Conservation (phyloP, 148 eudicot genomes). For the Arctostaphylos glauca region DNA sequence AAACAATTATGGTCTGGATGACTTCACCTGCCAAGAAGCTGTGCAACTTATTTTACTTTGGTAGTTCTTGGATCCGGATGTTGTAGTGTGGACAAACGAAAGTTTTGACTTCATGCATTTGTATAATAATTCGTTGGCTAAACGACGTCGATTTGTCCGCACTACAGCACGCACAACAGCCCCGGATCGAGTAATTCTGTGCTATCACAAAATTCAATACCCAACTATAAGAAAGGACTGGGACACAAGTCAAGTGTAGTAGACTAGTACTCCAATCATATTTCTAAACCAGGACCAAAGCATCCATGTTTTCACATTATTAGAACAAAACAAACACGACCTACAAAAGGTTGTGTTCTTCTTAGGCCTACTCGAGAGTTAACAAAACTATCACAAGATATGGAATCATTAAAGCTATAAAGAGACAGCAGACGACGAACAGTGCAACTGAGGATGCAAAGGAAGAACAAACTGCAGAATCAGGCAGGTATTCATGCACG, state of each 20-base stretch:
- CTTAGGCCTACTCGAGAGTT: neutral
- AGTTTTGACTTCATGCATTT: too few species aligned
- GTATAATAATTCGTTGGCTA: too few species aligned
- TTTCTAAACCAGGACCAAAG: neutral
- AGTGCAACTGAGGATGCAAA: neutral
- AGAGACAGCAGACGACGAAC: neutral
- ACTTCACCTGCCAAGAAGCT: too few species aligned
- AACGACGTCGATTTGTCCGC: too few species aligned
- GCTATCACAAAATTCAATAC: neutral
- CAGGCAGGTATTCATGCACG: slow-evolving; percentile 19
- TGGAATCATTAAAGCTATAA: neutral
- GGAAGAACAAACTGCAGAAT: neutral
- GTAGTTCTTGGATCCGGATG: too few species aligned
- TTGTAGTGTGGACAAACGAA: too few species aligned
- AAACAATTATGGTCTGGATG: too few species aligned
- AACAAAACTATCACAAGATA: neutral
- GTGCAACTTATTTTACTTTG: too few species aligned
- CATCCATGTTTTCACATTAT: neutral
- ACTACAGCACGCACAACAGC: too few species aligned
- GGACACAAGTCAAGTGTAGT: neutral
- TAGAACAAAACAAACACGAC: neutral
- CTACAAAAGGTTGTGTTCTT: neutral
- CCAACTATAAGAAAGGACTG: neutral
- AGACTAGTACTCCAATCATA: neutral
- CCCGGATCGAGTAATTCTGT: too few species aligned